phyloP scores from a whole-genome alignment of 2,329 filamentous ascomycete species.

The Diaporthe ilicicola region DNA sequence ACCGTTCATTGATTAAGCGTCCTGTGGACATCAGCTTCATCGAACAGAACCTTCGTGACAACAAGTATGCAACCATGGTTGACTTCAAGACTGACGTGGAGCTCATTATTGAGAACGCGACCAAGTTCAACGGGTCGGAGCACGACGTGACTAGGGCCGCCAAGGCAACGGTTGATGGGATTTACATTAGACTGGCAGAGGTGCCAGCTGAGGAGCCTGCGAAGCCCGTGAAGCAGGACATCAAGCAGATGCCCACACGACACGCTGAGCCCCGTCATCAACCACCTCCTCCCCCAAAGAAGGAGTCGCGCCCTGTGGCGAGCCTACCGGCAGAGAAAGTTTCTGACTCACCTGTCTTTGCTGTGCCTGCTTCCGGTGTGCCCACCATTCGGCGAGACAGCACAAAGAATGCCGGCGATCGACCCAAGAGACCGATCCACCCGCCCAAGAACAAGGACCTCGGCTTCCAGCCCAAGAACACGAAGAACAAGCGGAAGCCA shows the following conservation, averaged over 20 bases:
- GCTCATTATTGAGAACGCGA: slow-evolving; percentile 80
- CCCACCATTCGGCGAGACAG: slow-evolving; percentile 89
- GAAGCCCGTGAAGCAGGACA: slow-evolving; percentile 69
- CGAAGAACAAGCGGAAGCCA: slow-evolving; percentile 91
- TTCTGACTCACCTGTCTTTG: slow-evolving; percentile 62
- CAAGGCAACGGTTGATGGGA: slow-evolving; percentile 62
- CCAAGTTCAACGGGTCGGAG: slow-evolving; percentile 81
- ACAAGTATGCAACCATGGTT: slow-evolving; percentile 73
- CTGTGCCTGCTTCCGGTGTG: slow-evolving; percentile 78
- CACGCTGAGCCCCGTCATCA: slow-evolving; percentile 55
- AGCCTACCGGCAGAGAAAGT: slow-evolving; percentile 45
- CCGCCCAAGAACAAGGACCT: slow-evolving; percentile 90
- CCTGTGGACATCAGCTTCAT: slow-evolving; percentile 89
- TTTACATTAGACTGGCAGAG: slow-evolving; percentile 56
- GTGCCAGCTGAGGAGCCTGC: slow-evolving; percentile 62
- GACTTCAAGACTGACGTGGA: slow-evolving; percentile 79
- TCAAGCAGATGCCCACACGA: slow-evolving; percentile 55
- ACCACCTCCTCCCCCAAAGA: slow-evolving; percentile 42
- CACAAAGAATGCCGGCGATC: slow-evolving; percentile 75
- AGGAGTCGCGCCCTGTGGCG: slow-evolving; percentile 42
- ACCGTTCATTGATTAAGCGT: slow-evolving; percentile 58
- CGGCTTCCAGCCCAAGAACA: slow-evolving; percentile 83
- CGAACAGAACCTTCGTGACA: slow-evolving; percentile 79
- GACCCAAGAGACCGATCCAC: slow-evolving; percentile 93
- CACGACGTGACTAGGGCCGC: slow-evolving; percentile 75